phyloP scores from a whole-genome alignment of 129 eudicot genomes.

The Flaveria brownii region DNA sequence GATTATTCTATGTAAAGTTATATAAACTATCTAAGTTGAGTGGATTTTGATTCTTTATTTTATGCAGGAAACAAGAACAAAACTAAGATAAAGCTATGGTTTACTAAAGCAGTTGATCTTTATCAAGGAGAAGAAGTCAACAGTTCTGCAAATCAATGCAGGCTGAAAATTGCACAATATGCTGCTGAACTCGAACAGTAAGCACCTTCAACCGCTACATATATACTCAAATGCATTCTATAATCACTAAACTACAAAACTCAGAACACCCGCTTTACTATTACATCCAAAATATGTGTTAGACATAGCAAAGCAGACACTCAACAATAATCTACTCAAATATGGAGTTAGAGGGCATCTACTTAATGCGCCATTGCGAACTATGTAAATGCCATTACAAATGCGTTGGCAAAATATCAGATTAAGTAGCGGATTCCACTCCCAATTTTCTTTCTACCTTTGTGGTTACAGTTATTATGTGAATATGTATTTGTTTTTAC shows the following conservation, averaged over 20 bases:
- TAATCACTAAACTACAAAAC: too few relatives aligned
- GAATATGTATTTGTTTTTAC: not conserved
- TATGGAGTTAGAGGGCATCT: conserved; percentile 6
- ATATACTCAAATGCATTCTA: not conserved
- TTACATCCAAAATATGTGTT: not conserved
- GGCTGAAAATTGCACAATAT: conserved; percentile 15
- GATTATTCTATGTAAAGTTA: too few relatives aligned
- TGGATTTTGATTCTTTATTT: not conserved
- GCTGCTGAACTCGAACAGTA: not conserved
- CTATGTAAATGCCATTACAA: not conserved
- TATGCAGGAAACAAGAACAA: conserved; percentile 5
- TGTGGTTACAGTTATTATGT: not conserved
- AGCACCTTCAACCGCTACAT: not conserved
- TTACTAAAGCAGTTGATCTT: conserved; percentile 13
- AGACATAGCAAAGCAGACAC: conserved; percentile 11
- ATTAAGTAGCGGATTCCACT: not conserved
- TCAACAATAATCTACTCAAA: conserved; percentile 10
- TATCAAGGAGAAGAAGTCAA: conserved; percentile 18
- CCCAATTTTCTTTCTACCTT: not conserved
- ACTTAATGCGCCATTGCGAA: conserved; percentile 10
- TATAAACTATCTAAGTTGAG: not conserved
- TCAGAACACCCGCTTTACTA: not conserved
- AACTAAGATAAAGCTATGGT: conserved; percentile 9
- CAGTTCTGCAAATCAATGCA: conserved; percentile 19
- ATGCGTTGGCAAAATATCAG: conserved; percentile 7